Evolutionary conservation across 2,329 filamentous ascomycete genomes (phyloP), one percentile per base, ranked within the genome.

Genomic region (Penicillium vulpinum): DNA sequence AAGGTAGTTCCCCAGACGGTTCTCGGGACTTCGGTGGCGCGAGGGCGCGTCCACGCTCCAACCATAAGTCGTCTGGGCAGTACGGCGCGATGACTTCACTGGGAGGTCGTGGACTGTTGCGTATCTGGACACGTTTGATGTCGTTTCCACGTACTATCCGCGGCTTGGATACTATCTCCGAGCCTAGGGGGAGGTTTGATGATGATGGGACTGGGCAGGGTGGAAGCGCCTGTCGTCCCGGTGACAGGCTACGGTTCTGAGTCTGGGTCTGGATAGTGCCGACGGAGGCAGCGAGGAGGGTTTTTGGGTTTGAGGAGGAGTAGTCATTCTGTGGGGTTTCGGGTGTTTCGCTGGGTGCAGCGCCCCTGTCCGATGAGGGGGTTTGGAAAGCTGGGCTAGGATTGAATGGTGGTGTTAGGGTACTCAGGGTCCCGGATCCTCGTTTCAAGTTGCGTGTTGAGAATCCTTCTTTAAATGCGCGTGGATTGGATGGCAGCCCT

Each of bases 401-500:
- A 2, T 50, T 41, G 48, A 56, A 62, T 4, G 53, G 49, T n/a
- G 55, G 40, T 21, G 48, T 50, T 24, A 61, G 46, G 6, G 18
- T 39, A 29, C 22, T 51, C 11, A 43, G 31, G 16, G 36, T 31
- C 21, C 48, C n/a, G n/a, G 51, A 26, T 28, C 18, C 13, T 60
- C 18, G 10, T 29, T 47, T 46, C 49, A n/a, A 15, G 13, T 35
- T 35, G 4, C 18, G 39, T 44, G 58, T 47, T 54, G 60, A 60
- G 40, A 66, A 67, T 3, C 66, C 67, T 33, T 72, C 60, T 47
- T 71, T 70, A 54, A 72, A 62, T 38, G 73, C 71, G 40, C 73
- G 70, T 28, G 74, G 74, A 44, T 75, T 71, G 16, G 72, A 60
- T 16, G 72, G 74, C 13, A 75, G 51, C 10, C 72, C 72, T 53